Evolutionary conservation across 306 rosid genomes (phyloP).

Genomic region (Glycine soja): DNA sequence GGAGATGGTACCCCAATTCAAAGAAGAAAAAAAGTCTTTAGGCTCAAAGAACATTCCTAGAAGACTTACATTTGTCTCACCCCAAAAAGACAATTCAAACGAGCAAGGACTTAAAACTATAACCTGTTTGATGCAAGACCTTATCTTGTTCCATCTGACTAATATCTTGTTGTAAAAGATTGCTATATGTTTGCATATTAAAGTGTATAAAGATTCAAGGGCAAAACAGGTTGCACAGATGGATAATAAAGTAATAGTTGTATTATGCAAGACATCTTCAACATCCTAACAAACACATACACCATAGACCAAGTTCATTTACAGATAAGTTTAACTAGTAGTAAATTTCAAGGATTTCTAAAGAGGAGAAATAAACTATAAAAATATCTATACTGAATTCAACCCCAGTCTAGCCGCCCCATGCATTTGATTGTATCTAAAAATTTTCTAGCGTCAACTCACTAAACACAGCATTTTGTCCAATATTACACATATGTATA

Average conservation of each 20-base stretch:
- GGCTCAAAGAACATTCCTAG: too few relatives aligned
- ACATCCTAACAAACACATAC: background rate
- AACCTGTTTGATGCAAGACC: too few relatives aligned
- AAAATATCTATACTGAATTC: background rate
- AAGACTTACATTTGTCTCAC: background rate
- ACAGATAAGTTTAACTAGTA: background rate
- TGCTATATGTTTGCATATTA: background rate
- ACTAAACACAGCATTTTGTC: background rate
- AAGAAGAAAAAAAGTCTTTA: background rate
- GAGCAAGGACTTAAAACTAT: too few relatives aligned
- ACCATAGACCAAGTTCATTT: background rate
- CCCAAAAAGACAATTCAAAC: too few relatives aligned
- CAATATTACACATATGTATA: background rate
- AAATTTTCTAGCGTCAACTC: background rate
- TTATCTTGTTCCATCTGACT: too few relatives aligned
- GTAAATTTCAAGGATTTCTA: background rate
- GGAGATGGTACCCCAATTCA: background rate
- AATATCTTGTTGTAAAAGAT: background rate
- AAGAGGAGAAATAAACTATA: background rate
- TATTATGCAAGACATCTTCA: background rate
- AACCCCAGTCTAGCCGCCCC: conserved; percentile 8
- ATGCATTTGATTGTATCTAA: background rate
- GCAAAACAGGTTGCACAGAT: background rate
- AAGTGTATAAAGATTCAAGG: background rate
- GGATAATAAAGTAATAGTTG: background rate